Conservation (phyloP, 1,284 basidiomycete species). For the Irpex lacteus region DNA sequence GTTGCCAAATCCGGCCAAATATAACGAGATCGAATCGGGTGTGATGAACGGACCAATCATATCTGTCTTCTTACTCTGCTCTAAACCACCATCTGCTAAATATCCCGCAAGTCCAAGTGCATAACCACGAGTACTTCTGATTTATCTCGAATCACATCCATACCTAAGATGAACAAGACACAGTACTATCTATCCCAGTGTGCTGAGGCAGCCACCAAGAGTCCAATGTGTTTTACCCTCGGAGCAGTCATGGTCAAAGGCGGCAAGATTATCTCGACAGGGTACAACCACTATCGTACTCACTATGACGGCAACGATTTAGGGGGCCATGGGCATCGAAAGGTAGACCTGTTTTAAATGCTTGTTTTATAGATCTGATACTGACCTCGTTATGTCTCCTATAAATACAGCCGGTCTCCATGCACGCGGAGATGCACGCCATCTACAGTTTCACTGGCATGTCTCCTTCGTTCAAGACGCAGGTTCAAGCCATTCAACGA, state of each 20-base stretch:
- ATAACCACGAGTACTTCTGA: too few relatives aligned
- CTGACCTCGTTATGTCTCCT: neutral
- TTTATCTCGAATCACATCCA: too few relatives aligned
- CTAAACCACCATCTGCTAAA: neutral
- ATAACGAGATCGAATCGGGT: neutral
- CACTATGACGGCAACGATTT: constrained; percentile 51
- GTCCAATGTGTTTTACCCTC: constrained; percentile 53
- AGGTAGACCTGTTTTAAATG: constrained; percentile 19
- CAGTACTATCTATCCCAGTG: constrained; percentile 57
- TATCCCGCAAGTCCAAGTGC: neutral
- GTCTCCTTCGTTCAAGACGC: constrained; percentile 53
- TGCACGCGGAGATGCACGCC: constrained; percentile 64
- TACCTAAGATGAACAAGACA: constrained; percentile 41
- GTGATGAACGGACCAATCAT: neutral
- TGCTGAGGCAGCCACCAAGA: constrained; percentile 48
- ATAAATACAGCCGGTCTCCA: constrained; percentile 41
- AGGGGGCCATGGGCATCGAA: constrained; percentile 39
- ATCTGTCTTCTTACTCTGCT: neutral
- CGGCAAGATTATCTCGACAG: constrained; percentile 51
- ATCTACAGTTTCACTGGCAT: constrained; percentile 52
- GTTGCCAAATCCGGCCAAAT: neutral
- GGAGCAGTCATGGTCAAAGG: constrained; percentile 57
- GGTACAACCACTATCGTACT: constrained; percentile 53
- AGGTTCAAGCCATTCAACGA: constrained; percentile 43
- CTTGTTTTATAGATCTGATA: neutral